Conservation (phyloP, 192 early-diverging fungal genomes). For the Funneliformis geosporum region DNA sequence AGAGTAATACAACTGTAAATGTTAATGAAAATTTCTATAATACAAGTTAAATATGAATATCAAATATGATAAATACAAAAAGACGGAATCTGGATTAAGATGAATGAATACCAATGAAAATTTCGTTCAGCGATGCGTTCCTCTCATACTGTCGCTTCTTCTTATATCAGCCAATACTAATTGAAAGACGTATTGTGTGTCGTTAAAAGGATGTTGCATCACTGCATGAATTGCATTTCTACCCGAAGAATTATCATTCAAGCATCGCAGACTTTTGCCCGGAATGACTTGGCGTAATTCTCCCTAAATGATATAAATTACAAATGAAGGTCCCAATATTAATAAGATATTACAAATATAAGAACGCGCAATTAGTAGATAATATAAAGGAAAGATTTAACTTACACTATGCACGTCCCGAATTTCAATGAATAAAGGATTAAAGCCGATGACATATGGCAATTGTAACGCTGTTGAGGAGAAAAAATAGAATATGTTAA, state of each 20-base stretch:
- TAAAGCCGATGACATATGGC: slow-evolving; percentile 90
- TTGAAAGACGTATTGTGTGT: slow-evolving; percentile 29
- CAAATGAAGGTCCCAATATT: not conserved
- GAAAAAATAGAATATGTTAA: not conserved
- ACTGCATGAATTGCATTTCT: slow-evolving; percentile 50
- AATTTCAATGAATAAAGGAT: slow-evolving; percentile 88
- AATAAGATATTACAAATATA: not conserved
- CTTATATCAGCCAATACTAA: slow-evolving; percentile 20
- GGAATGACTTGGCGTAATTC: slow-evolving; percentile 55
- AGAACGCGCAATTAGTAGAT: not conserved
- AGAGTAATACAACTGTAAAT: not conserved
- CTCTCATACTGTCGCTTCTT: not conserved
- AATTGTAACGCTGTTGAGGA: slow-evolving; percentile 61
- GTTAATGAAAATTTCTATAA: not conserved
- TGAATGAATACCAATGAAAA: too few relatives aligned
- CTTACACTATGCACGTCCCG: slow-evolving; percentile 71
- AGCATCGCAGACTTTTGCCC: slow-evolving; percentile 58
- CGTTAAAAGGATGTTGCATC: slow-evolving; percentile 42
- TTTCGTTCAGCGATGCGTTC: not conserved
- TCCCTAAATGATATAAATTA: slow-evolving; percentile 37
- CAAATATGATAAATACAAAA: not conserved
- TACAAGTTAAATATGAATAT: not conserved
- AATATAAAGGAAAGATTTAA: not conserved
- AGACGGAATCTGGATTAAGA: not conserved
- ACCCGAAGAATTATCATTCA: slow-evolving; percentile 52